Evolutionary conservation across 192 early-diverging fungal species (phyloP), one percentile per base, ranked within the genome.

Genomic region (Coemansia furcata): DNA sequence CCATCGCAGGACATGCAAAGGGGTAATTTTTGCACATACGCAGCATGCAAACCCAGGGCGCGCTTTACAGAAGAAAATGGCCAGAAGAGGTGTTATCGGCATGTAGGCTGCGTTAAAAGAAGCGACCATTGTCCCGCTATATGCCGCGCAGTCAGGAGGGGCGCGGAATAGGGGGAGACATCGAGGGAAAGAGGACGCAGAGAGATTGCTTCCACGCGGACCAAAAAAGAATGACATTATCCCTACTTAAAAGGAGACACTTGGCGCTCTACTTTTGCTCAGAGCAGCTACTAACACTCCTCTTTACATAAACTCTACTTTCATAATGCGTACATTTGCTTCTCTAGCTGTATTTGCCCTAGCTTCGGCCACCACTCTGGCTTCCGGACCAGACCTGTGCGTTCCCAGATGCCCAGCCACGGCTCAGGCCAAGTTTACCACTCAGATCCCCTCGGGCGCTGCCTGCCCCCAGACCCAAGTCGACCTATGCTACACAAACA

Each of bases 401-500:
- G 80, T 83, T 19, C 80, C 80, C 33, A 38, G 61, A 17, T 83
- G 80, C 39, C 80, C 80, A 6, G 58, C 66, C 17, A 69, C 54
- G 1, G 37, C 72, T 1, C 36, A 73, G 4, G 60, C 69, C 43
- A 64, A 57, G 64, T 83, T 83, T 29, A 75, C 63, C 12, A 66
- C 60, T 11, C 68, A 62, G 15, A 69, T 83, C n/a, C 80, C 80
- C 32, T 61, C 30, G 30, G 60, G 55, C 37, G 21, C 62, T 10
- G 65, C 76, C 26, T 83, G 75, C 57, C 80, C 80, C 0, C 23
- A 15, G 26, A 83, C 80, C 12, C 30, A 37, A 4, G 80, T 83
- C 14, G 66, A 69, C 60, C 44, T 83, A 15, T 83, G 80, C 72
- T 83, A 83, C 72, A 83, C 80, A 4, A 33, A 55, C 49, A 78